Evolutionary conservation across 345 rosid species (phyloP).

Genomic region (Gossypium raimondii): DNA sequence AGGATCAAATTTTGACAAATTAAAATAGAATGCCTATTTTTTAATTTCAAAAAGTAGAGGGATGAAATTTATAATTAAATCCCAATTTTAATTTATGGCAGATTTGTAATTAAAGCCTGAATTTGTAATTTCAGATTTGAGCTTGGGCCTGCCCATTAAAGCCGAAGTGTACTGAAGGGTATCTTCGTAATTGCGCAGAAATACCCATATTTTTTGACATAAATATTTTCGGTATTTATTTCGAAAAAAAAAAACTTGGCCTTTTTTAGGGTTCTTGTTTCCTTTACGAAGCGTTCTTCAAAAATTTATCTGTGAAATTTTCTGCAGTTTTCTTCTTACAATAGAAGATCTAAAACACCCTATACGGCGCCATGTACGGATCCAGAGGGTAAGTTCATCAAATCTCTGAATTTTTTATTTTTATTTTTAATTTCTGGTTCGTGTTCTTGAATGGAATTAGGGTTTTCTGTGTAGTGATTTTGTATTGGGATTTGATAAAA

Average conservation of each 20-base stretch:
- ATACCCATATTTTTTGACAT: background rate
- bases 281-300: background rate
- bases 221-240: background rate
- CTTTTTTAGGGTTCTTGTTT: background rate
- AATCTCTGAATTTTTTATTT: background rate
- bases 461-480: slow-evolving; percentile 4
- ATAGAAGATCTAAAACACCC: background rate
- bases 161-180: background rate
- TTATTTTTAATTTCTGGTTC: background rate
- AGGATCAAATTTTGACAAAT: too few species aligned
- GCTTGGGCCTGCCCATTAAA: background rate
- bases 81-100: too few species aligned
- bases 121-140: background rate
- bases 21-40: too few species aligned
- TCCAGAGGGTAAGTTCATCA: slow-evolving; percentile 18
- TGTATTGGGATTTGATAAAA: background rate
- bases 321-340: background rate
- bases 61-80: too few species aligned
- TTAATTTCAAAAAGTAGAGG: too few species aligned
- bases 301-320: background rate
- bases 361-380: slow-evolving; percentile 8
- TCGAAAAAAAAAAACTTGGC: background rate
- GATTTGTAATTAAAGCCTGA: too few species aligned
- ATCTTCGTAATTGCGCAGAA: background rate
- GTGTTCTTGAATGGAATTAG: background rate